A percentile compares a stretch with the other conserved stretches of the same genome.
These are phyloP conservation scores for Desmodesmus armatus DNA, from an alignment of 139 green algal genomes.

Conservation along the genomic window DNA sequence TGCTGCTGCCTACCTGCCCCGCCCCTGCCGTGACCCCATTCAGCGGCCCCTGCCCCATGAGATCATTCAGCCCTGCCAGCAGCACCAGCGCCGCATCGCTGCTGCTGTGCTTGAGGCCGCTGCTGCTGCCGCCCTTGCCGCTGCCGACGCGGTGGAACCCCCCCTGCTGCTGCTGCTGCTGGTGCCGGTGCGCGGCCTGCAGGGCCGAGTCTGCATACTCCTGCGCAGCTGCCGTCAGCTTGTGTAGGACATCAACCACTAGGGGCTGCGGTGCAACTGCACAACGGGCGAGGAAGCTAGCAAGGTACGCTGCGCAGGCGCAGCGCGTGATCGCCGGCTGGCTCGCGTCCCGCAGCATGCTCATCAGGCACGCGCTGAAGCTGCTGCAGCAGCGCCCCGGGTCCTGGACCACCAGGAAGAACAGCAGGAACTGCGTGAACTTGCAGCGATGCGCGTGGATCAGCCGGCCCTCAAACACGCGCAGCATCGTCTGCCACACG, in stretches of 20 bases:
- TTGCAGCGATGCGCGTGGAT: constrained; percentile 90
- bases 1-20: background rate
- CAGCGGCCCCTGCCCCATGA: background rate
- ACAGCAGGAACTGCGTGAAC: constrained; percentile 93
- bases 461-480: constrained; percentile 80
- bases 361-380: constrained; percentile 72
- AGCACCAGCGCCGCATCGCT: background rate
- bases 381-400: constrained; percentile 57
- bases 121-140: constrained; percentile 8
- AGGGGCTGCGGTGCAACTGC: constrained; percentile 65
- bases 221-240: constrained; percentile 44
- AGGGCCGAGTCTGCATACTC: constrained; percentile 46
- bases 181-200: too few relatives aligned
- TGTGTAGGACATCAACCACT: constrained; percentile 65
- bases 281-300: constrained; percentile 87
- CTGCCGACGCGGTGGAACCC: background rate
- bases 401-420: constrained; percentile 58
- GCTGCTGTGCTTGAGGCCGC: background rate
- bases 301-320: constrained; percentile 87
- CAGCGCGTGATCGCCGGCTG: constrained; percentile 73
- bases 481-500: constrained; percentile 75
- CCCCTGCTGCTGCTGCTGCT: constrained; percentile 13
- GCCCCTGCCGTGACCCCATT: background rate
- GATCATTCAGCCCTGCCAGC: background rate
- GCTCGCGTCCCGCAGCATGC: constrained; percentile 60